Percentiles rank a stretch among this genome's conserved stretches.
Evolutionary conservation across 345 rosid genomes (phyloP).

Genomic region (Gossypioides kirkii): DNA sequence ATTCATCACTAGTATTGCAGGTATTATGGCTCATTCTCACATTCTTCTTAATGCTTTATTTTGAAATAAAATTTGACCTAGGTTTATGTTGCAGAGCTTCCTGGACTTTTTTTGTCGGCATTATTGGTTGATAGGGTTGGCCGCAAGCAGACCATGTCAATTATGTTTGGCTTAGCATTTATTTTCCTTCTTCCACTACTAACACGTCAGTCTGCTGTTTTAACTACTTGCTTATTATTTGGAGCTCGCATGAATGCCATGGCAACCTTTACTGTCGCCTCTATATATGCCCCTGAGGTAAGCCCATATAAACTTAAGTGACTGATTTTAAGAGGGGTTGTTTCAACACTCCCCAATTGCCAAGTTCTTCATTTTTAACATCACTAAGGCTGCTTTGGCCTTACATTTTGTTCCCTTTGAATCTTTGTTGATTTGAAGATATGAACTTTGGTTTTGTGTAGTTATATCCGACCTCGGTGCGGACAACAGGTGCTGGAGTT

Average conservation of each 20-base stretch:
- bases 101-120: slow-evolving; percentile 59
- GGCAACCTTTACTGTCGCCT: slow-evolving; percentile 35
- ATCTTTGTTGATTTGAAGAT: background rate
- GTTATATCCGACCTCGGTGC: slow-evolving; percentile 54
- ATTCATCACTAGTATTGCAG: slow-evolving; percentile 52
- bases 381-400: background rate
- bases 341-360: background rate
- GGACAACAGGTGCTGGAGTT: slow-evolving; percentile 55
- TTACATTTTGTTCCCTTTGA: background rate
- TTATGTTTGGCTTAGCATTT: slow-evolving; percentile 38
- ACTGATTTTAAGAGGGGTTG: background rate
- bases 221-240: slow-evolving; percentile 46
- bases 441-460: slow-evolving; percentile 2
- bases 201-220: slow-evolving; percentile 25
- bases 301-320: background rate
- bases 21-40: slow-evolving; percentile 18
- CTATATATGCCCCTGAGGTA: slow-evolving; percentile 63
- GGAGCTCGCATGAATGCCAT: slow-evolving; percentile 57
- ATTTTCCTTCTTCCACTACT: slow-evolving; percentile 49
- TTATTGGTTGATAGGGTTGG: slow-evolving; percentile 52
- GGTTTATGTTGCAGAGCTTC: slow-evolving; percentile 38
- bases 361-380: background rate
- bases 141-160: slow-evolving; percentile 49
- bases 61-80: background rate
- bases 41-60: background rate